Evolutionary conservation across 257 asterid genomes (phyloP).

Genomic region (Parsonsia alboflavescens): DNA sequence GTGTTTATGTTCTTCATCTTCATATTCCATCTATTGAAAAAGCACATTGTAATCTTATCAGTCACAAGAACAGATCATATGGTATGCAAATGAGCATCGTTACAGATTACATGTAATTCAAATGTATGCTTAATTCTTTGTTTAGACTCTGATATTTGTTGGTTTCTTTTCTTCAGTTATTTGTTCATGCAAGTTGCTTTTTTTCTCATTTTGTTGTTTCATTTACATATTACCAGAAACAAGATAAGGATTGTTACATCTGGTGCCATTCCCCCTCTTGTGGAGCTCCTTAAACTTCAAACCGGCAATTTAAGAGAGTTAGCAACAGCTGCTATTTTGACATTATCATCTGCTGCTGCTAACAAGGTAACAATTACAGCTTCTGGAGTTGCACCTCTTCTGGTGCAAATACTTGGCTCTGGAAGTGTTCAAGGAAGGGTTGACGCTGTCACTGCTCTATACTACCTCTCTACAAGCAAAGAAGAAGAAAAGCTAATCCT

Average conservation of each 20-base stretch:
- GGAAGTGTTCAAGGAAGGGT: constrained; percentile 85
- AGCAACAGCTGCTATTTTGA: constrained; percentile 74
- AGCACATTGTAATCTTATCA: neutral
- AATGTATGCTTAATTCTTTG: neutral
- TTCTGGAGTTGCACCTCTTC: constrained; percentile 62
- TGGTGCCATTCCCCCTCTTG: constrained; percentile 74
- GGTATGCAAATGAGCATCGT: neutral
- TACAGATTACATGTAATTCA: neutral
- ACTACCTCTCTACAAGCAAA: constrained; percentile 58
- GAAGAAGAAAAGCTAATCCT: constrained; percentile 52
- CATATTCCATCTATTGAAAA: neutral
- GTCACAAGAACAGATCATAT: neutral
- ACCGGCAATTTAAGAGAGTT: constrained; percentile 61
- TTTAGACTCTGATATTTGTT: neutral
- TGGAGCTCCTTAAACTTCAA: constrained; percentile 66
- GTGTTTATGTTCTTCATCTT: neutral
- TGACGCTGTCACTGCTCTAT: constrained; percentile 77
- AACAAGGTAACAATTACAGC: constrained; percentile 63
- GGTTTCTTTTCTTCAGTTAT: neutral
- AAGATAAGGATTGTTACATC: constrained; percentile 65
- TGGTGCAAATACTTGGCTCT: constrained; percentile 65
- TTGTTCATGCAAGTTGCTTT: constrained; percentile 13
- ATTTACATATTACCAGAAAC: constrained; percentile 47
- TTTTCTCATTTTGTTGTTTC: constrained; percentile 15
- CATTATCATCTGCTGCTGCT: constrained; percentile 64